Conservation (phyloP, 345 rosid species). For the Citrus glauca region DNA sequence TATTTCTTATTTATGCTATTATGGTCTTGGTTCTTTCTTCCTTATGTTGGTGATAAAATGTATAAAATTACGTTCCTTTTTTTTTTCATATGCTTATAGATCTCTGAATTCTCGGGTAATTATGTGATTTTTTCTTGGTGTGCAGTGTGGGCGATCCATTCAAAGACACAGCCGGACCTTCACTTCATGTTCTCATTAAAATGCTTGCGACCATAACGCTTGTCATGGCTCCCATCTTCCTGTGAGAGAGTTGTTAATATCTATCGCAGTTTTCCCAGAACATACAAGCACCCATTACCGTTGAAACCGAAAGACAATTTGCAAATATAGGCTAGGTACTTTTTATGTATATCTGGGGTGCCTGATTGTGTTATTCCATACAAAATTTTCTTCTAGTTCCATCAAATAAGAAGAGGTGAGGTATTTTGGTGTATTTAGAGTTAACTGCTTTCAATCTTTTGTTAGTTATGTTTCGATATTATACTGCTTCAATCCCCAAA, state of each 20-base stretch:
- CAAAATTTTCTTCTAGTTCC: neutral
- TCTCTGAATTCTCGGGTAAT: neutral
- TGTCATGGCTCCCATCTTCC: constrained; percentile 96
- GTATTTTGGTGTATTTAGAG: neutral
- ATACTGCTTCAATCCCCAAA: too few species aligned
- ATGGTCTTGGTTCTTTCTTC: neutral
- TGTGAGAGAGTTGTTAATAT: constrained; percentile 30
- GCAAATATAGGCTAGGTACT: constrained; percentile 24
- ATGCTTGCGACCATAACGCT: constrained; percentile 91
- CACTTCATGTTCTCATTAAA: constrained; percentile 86
- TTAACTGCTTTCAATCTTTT: neutral
- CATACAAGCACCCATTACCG: constrained; percentile 13
- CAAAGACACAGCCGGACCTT: constrained; percentile 97
- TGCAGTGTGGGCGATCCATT: constrained; percentile 98
- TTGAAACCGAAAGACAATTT: constrained; percentile 1
- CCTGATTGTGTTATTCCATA: constrained; percentile 3
- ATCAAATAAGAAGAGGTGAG: neutral
- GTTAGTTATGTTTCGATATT: neutral
- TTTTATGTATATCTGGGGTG: constrained; percentile 26
- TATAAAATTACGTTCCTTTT: too few species aligned
- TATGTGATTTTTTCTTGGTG: neutral
- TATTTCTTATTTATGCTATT: too few species aligned
- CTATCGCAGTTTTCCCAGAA: constrained; percentile 2
- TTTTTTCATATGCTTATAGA: neutral
- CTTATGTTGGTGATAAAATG: neutral